Evolutionary conservation across 305 asterid species (phyloP).

Genomic region (Rubia peregrina): DNA sequence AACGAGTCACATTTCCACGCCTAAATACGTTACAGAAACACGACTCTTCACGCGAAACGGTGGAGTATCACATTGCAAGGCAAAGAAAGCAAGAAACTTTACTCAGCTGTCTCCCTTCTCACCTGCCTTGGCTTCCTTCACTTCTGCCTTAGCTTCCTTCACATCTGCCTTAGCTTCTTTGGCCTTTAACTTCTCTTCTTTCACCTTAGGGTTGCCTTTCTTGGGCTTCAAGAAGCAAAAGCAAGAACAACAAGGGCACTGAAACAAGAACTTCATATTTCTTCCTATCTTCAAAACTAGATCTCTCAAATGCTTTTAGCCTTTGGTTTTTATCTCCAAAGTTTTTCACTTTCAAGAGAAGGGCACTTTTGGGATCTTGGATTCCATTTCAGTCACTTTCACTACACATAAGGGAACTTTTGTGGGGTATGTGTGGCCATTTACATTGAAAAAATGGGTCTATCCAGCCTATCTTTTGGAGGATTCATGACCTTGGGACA

Average conservation of each 20-base stretch:
- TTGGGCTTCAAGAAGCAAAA: constrained; percentile 43
- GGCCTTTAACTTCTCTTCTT: constrained; percentile 1
- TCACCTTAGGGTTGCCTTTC: constrained; percentile 28
- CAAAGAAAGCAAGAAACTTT: not conserved
- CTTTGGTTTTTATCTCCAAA: not conserved
- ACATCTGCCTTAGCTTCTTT: constrained; percentile 11
- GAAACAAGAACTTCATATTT: constrained; percentile 40
- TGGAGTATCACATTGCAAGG: not conserved
- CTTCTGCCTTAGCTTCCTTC: constrained; percentile 9
- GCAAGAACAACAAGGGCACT: constrained; percentile 42
- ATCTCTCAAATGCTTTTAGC: constrained; percentile 5
- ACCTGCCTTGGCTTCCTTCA: constrained; percentile 13
- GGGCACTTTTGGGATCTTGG: constrained; percentile 5
- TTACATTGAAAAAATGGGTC: constrained; percentile 7
- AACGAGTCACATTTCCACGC: not conserved
- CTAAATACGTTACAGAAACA: not conserved
- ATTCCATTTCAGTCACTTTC: constrained; percentile 32
- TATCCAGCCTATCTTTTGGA: constrained; percentile 3
- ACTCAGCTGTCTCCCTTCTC: constrained; percentile 7
- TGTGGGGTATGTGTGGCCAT: constrained; percentile 14
- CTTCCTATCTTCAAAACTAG: not conserved
- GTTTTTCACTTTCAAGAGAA: not conserved
- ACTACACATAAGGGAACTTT: not conserved
- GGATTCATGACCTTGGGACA: not conserved
- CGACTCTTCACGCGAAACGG: not conserved